Conservation (phyloP, 2,329 filamentous ascomycete genomes). For the Elsinoe fawcettii region DNA sequence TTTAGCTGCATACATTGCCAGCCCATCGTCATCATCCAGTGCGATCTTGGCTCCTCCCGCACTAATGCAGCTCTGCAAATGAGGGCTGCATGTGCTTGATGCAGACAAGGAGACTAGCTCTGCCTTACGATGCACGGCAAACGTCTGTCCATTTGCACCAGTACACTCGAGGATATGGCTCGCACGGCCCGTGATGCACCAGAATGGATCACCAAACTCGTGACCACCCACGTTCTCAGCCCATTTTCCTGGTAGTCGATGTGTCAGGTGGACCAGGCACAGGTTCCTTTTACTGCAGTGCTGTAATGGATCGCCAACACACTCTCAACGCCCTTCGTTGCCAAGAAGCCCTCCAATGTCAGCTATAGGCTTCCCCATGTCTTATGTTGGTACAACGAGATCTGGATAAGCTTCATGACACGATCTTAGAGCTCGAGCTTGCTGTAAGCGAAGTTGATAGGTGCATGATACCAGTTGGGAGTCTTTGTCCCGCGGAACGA, state of each 20-base stretch:
- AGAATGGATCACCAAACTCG: not conserved
- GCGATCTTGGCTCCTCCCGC: not conserved
- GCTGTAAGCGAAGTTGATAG: not conserved
- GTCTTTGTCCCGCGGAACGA: too few species aligned
- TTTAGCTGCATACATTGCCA: not conserved
- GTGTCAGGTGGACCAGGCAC: not conserved
- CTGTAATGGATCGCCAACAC: not conserved
- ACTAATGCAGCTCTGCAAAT: not conserved
- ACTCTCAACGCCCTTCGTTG: not conserved
- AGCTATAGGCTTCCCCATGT: slow-evolving; percentile 5
- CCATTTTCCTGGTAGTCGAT: not conserved
- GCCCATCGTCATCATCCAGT: not conserved
- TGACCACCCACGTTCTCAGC: too few species aligned
- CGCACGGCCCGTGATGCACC: not conserved
- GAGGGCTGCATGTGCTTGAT: not conserved
- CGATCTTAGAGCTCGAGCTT: not conserved
- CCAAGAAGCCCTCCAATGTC: not conserved
- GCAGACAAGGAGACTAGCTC: not conserved
- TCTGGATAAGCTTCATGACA: not conserved
- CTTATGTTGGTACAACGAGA: not conserved
- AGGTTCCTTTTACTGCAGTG: not conserved
- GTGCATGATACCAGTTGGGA: not conserved
- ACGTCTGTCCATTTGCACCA: not conserved
- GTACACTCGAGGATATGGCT: not conserved
- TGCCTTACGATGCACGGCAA: not conserved